Conservation (phyloP, 352 stramenopile genomes). For the Albugo laibachii region DNA sequence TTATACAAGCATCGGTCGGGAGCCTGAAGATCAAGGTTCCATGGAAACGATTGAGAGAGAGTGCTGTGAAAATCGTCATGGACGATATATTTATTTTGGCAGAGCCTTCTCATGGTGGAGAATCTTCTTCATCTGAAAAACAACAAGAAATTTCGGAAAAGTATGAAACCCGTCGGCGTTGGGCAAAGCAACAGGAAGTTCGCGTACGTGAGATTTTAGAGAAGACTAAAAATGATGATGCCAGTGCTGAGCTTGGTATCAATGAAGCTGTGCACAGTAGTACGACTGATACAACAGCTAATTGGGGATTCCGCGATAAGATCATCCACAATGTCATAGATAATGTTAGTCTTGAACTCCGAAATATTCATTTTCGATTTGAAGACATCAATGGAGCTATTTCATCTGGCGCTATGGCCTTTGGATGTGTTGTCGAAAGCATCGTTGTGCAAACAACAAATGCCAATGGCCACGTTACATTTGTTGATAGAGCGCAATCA, state of each 20-base stretch:
- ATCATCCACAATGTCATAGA: slow-evolving; percentile 70
- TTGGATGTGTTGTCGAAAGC: slow-evolving; percentile 58
- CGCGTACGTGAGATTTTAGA: slow-evolving; percentile 54
- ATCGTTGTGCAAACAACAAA: slow-evolving; percentile 57
- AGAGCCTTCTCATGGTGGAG: slow-evolving; percentile 26
- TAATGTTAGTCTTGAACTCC: slow-evolving; percentile 66
- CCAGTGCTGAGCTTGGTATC: not conserved
- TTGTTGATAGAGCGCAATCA: slow-evolving; percentile 54
- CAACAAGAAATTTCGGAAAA: slow-evolving; percentile 15
- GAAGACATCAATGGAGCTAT: slow-evolving; percentile 51
- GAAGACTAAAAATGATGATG: slow-evolving; percentile 29
- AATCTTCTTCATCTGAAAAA: slow-evolving; percentile 5
- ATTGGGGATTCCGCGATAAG: slow-evolving; percentile 59
- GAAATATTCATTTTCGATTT: slow-evolving; percentile 67
- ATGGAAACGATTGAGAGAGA: slow-evolving; percentile 66
- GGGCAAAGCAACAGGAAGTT: slow-evolving; percentile 67
- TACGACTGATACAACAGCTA: slow-evolving; percentile 23
- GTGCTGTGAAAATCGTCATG: slow-evolving; percentile 52
- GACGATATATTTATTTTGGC: slow-evolving; percentile 62
- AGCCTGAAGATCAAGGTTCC: slow-evolving; percentile 60
- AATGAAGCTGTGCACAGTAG: slow-evolving; percentile 5
- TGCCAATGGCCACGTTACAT: slow-evolving; percentile 54
- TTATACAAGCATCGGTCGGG: slow-evolving; percentile 49
- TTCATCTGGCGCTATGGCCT: slow-evolving; percentile 22
- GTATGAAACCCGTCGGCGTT: slow-evolving; percentile 36